Base-by-base conservation (phyloP, 768 basidiomycete species). In the Cytidiella melzeri region DNA sequence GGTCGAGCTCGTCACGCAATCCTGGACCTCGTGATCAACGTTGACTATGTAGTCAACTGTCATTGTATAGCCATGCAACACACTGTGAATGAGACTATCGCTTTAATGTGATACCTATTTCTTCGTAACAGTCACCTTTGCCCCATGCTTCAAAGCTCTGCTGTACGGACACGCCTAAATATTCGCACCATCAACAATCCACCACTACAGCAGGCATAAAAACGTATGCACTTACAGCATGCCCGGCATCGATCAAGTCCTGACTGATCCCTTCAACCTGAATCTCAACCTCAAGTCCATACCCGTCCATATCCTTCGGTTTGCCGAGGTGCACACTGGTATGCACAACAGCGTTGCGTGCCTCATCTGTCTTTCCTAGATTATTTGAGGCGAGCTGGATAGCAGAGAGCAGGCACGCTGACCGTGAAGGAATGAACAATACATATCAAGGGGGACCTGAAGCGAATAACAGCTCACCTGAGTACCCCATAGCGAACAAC, bases 371-470 rank as follows among this genome's bases (percentile, higher is more conserved):
- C 64, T 81, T 82, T 18, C 81, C 81, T 55, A 71, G 58, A 19
- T 71, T 65, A 19, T 71, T 68, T 0, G 84, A 83, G 26, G 75
- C 68, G 37, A 76, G 59, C 60, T 87, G 84, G 47, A 88, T 62
- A 1, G 87, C 87, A 4, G 83, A 81, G 0, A 88, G 72, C 61
- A 88, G 75, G 59, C 87, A 89, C 3, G 83, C 87, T 86, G 47
- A n/a, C n/a, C n/a, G n/a, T n/a, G n/a, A n/a, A n/a, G n/a, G n/a
- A 11, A 47, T 12, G 43, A 13, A 15, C 36, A 46, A 4, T 20
- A 15, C 21, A 21, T 5, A 7, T 21, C n/a, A n/a, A n/a, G n/a
- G n/a, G n/a, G n/a, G n/a, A n/a, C n/a, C n/a, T 34, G 19, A 13
- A 24, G 34, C 10, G 26, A 10, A 23, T 13, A n/a, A 20, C 24